Evolutionary conservation across 2,329 filamentous ascomycete genomes (phyloP), one percentile per base, ranked within the genome.

Genomic region (Exophiala lecanii-corni): DNA sequence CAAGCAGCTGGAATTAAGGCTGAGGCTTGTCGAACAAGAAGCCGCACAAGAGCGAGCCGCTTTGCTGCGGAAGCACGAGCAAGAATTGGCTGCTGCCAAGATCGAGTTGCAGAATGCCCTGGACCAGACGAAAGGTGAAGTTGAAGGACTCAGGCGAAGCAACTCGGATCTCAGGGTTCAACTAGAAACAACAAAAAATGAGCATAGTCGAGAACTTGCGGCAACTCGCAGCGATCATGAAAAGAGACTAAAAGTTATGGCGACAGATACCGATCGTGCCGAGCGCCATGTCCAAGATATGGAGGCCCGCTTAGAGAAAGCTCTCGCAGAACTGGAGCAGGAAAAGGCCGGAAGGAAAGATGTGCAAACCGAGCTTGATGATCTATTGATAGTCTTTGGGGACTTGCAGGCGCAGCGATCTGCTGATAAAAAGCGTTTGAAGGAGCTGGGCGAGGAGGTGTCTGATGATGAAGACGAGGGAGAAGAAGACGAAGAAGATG

Each of bases 301-400:
- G 10, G 53, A 66, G 47, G 40, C 23, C 17, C 37, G 37, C 6
- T 16, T 41, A 10, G 40, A 45, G 41, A 31, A 47, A 18, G 34
- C 50, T 6, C 15, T 12, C n/a, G 31, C 50, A 20, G 49, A 54
- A 28, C 42, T 55, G 9, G 66, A 75, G 51, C 81, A 77, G 49
- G 78, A 81, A 53, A 74, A 79, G 47, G 79, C 83, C 45, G 44
- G 26, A 19, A 79, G 76, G 42, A 73, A 79, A 48, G 67, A 75
- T 1, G 74, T 75, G 4, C 86, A 91, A 59, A 73, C 77, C 2
- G 86, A 92, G 62, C 70, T 91, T 34, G 86, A 92, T 54, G 86
- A 92, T 61, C 71, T 91, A 41, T 68, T 92, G 25, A 84, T 91
- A 68, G 82, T 92, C 4, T 87, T 89, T 63, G 81, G 79, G 10